Evolutionary conservation across 2,329 filamentous ascomycete species (phyloP).

Genomic region (Graphilbum ipis-grandicollis): DNA sequence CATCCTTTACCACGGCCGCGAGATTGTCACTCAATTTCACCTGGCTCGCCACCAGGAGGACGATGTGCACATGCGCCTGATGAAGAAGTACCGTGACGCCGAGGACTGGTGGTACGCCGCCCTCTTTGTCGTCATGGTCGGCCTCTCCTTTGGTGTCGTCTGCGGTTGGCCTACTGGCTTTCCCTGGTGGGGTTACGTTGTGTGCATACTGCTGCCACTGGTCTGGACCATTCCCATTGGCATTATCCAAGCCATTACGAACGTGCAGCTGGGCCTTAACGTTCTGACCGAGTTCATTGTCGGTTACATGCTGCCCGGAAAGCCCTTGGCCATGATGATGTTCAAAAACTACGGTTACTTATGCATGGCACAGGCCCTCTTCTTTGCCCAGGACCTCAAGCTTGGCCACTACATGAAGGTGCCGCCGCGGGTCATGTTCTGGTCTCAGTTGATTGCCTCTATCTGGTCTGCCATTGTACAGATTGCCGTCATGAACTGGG

Average conservation of each 20-base stretch:
- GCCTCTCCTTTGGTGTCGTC: slow-evolving; percentile 33
- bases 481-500: slow-evolving; percentile 50
- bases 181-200: slow-evolving; percentile 38
- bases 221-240: slow-evolving; percentile 44
- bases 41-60: slow-evolving; percentile 38
- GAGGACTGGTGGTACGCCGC: slow-evolving; percentile 41
- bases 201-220: slow-evolving; percentile 38
- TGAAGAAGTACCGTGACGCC: slow-evolving; percentile 43
- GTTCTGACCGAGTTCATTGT: slow-evolving; percentile 58
- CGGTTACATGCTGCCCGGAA: slow-evolving; percentile 56
- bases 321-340: slow-evolving; percentile 58
- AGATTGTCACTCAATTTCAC: slow-evolving; percentile 37
- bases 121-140: slow-evolving; percentile 35
- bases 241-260: slow-evolving; percentile 40
- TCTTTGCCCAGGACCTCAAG: slow-evolving; percentile 49
- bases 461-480: slow-evolving; percentile 45
- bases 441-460: slow-evolving; percentile 39
- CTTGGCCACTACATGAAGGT: slow-evolving; percentile 53
- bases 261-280: slow-evolving; percentile 48
- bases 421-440: slow-evolving; percentile 44
- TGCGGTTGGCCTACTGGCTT: slow-evolving; percentile 38
- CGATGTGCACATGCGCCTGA: slow-evolving; percentile 40
- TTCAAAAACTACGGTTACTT: slow-evolving; percentile 62
- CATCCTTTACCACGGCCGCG: slow-evolving; percentile 33
- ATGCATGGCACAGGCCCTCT: slow-evolving; percentile 47